Conservation (phyloP, 176 grass and related monocot species). For the Metroxylon sagu region DNA sequence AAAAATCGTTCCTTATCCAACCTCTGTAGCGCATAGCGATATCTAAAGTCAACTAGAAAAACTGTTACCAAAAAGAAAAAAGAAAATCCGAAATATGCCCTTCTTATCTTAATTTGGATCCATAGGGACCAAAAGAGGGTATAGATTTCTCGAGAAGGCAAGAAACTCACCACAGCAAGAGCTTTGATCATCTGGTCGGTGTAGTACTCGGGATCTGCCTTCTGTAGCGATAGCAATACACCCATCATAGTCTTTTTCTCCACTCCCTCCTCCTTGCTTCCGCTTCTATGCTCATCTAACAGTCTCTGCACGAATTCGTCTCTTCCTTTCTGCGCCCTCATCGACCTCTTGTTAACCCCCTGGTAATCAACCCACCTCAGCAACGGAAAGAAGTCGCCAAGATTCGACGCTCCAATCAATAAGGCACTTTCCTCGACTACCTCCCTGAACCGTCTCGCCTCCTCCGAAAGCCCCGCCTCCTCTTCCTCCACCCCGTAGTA, state of each 20-base stretch:
- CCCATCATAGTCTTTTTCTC: slow-evolving; percentile 23
- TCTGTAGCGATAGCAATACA: slow-evolving; percentile 35
- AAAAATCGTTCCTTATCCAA: too few species aligned
- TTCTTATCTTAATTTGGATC: too few species aligned
- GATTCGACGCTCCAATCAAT: slow-evolving; percentile 20
- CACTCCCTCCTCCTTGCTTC: neutral
- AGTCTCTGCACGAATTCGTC: slow-evolving; percentile 31
- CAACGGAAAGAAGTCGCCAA: slow-evolving; percentile 46
- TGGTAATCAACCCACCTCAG: slow-evolving; percentile 31
- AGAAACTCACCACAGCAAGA: slow-evolving; percentile 24
- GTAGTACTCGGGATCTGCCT: slow-evolving; percentile 36
- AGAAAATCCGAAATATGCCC: too few species aligned
- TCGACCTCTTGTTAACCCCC: slow-evolving; percentile 5
- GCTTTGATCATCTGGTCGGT: slow-evolving; percentile 45
- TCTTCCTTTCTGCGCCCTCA: slow-evolving; percentile 12
- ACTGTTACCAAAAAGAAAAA: too few species aligned
- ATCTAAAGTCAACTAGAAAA: too few species aligned
- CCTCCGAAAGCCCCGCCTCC: neutral
- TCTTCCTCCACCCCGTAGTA: slow-evolving; percentile 8
- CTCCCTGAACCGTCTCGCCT: slow-evolving; percentile 22
- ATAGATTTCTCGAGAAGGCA: neutral
- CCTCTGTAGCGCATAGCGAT: too few species aligned
- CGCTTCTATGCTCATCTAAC: slow-evolving; percentile 4
- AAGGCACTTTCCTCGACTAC: slow-evolving; percentile 33
- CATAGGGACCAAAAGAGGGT: too few species aligned